These are phyloP conservation scores for Aspergillus unguis DNA, from an alignment of 2,329 filamentous ascomycete genomes.

Conservation along the genomic window DNA sequence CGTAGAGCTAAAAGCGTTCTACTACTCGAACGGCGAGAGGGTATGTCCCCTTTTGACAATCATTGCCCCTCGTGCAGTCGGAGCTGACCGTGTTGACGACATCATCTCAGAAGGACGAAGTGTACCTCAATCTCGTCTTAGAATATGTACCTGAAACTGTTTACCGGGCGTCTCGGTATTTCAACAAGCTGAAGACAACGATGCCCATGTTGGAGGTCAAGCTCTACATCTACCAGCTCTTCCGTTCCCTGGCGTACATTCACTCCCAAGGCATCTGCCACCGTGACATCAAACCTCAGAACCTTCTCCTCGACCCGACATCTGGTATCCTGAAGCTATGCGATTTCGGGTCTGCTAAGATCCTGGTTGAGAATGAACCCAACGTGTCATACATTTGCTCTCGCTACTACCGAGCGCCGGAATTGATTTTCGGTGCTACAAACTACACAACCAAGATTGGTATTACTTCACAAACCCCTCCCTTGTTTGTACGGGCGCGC, in stretches of 20 bases:
- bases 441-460: slow-evolving; percentile 99
- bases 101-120: slow-evolving; percentile 80
- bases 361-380: slow-evolving; percentile 95
- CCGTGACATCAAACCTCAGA: slow-evolving; percentile 98
- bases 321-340: slow-evolving; percentile 94
- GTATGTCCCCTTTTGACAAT: slow-evolving; percentile 52
- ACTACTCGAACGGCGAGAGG: slow-evolving; percentile 97
- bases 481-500: background rate
- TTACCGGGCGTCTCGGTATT: slow-evolving; percentile 95
- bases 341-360: slow-evolving; percentile 98
- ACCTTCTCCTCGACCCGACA: slow-evolving; percentile 85
- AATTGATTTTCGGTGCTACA: slow-evolving; percentile 96
- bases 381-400: slow-evolving; percentile 99
- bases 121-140: slow-evolving; percentile 96
- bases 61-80: background rate
- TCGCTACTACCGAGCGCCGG: slow-evolving; percentile 94
- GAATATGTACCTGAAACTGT: slow-evolving; percentile 98
- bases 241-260: slow-evolving; percentile 96
- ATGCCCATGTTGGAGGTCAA: slow-evolving; percentile 99
- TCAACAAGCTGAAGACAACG: slow-evolving; percentile 99
- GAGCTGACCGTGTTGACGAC: slow-evolving; percentile 9
- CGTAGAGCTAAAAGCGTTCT: slow-evolving; percentile 97
- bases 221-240: slow-evolving; percentile 99
- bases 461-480: slow-evolving; percentile 49
- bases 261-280: slow-evolving; percentile 99